Base-by-base conservation (phyloP, 352 stramenopile species). In the Globisporangium splendens region DNA sequence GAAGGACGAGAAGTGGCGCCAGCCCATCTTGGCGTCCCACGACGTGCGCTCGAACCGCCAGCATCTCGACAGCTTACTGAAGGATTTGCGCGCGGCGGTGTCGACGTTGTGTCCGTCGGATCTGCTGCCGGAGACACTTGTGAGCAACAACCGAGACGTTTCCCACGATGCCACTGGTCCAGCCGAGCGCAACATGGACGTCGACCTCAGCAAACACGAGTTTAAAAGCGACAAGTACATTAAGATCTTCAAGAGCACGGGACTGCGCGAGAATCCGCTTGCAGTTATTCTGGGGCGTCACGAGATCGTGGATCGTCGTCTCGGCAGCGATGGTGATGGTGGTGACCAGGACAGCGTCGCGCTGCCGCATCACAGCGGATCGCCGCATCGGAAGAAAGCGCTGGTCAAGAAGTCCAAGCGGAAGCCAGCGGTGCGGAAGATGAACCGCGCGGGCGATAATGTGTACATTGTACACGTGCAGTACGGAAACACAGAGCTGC, bases 261-360 rank as follows among this genome's bases (percentile, higher is more conserved):
- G 22, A 8, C 86, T 87, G 35, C 78, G 71, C 2, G 69, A 86
- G 10, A 91, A 79, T 20, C 75, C 75, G 0, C 39, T 86, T 10
- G 67, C 77, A 0, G 48, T 78, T 20, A 41, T 91, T 14, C 50
- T 81, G 46, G 69, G 41, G 15, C 33, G 49, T 2, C 66, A 83
- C 13, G 73, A 83, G 46, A 63, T 88, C 35, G 65, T 68, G 12
- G 28, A 35, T 8, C 28, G 28, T 35, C 28, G 28, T 35, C 28
- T 35, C 7, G 28, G 28, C 28, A n/a, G n/a, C n/a, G n/a, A n/a
- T n/a, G n/a, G n/a, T n/a, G n/a, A n/a, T n/a, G 28, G 10, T 6
- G n/a, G 38, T 0, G 28, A 31, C 31, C 66, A 46, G 3, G 20
- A 11, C 54, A 8, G 21, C 12, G 14, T 63, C 20, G 35, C 47